Evolutionary conservation across 2,329 filamentous ascomycete genomes (phyloP), one percentile per base, ranked within the genome.

Genomic region (Trichoderma sp.): DNA sequence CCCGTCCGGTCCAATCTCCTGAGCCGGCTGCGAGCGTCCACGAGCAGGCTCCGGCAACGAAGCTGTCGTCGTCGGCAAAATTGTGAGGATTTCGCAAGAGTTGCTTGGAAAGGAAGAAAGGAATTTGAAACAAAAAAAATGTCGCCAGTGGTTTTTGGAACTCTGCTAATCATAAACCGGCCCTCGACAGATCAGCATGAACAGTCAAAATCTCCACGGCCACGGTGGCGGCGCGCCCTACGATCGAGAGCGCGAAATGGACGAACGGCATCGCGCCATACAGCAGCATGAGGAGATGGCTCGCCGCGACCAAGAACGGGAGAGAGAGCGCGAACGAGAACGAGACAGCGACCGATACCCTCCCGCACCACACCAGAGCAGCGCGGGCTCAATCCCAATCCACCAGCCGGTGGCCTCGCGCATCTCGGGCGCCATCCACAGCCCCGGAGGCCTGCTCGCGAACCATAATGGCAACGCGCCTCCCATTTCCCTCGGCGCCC

Each of bases 361-460:
- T 71, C 84, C 90, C 67, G 88, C 90, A 28, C 75, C 76, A 67
- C 92, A 95, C 74, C 93, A 97, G 76, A 95, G 90, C 78, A 93
- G 91, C 74, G 89, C 91, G 45, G 92, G 90, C 65, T 92, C 93
- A 3, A 91, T 97, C 63, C 92, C 93, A 63, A 89, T 98, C 71
- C 94, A 98, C 78, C 94, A 98, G 77, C 94, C 94, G 5, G 93
- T 97, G 66, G 94, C 94, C 68, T 88, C 93, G 74, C 83, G 93
- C 78, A 82, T 92, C 68, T 80, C 90, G 65, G 90, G 88, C 68
- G 90, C 92, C 60, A 96, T 97, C 64, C 94, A 97, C 75, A 96
- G 93, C 52, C 94, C 94, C 1, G 94, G 95, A 70, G 94, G 94
- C 9, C 83, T 98, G 43, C 85, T 98, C 45, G 86, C 89, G 9